Evolutionary conservation across 768 basidiomycete genomes (phyloP), one percentile per base, ranked within the genome.

Genomic region (Naganishia antarctica): DNA sequence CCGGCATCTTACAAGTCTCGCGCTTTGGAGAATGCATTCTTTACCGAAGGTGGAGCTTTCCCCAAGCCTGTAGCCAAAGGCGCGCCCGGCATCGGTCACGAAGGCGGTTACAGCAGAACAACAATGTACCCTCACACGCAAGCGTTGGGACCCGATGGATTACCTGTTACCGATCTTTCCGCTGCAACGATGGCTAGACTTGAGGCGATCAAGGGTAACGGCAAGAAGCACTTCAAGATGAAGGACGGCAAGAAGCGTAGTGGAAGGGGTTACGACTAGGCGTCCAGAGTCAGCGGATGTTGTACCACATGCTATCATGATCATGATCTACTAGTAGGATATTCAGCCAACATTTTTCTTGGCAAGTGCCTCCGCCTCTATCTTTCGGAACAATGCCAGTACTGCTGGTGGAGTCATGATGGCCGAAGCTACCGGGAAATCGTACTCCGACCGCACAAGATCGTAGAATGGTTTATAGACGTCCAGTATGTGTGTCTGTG

Each of bases 151-250:
- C 80, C 90, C 64, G 88, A 93, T 74, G 93, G 93, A 1, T 85
- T 82, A n/a, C 80, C 82, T 11, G 72, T 90, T 18, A 73, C 74
- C 31, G 79, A 79, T 21, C 76, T 77, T 15, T 32, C 65, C 51
- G 49, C 63, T 51, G 60, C 40, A 48, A 50, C 58, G 51, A 49
- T 78, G 80, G 40, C 46, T 5, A 80, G 80, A 61, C 74, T 81
- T 13, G 80, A 80, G 34, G 73, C 80, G 3, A 75, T 84, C 15
- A 61, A 83, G 41, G 79, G 79, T 60, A 69, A 76, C 0, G 84
- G 83, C 16, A 94, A 93, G 81, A 91, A 90, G 74, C 86, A 85
- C 69, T 88, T 91, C 80, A 96, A 91, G 79, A 88, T 86, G 79
- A 82, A 78, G 87, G 88, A 80, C 50, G 84, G 83, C 50, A 98